A percentile compares a stretch with the other conserved stretches of the same genome.
These are phyloP conservation scores for Camellia oleifera DNA, from an alignment of 179 eudicot genomes.

Conservation along the genomic window DNA sequence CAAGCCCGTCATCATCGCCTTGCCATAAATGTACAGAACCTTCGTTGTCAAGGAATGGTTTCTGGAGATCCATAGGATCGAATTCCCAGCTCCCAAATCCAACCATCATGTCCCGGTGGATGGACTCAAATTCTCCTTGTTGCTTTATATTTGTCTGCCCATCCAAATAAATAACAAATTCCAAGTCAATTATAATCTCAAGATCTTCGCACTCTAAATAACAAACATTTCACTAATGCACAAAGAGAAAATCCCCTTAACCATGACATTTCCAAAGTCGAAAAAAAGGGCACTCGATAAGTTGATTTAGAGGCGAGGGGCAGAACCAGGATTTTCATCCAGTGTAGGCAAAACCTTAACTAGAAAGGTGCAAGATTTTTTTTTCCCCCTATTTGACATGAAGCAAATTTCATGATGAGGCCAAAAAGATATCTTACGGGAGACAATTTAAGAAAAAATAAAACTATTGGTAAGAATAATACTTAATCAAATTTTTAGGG, in stretches of 20 bases:
- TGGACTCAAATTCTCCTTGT: constrained; percentile 16
- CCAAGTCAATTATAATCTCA: background rate
- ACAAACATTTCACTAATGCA: background rate
- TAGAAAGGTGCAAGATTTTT: too few relatives aligned
- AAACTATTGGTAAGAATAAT: too few relatives aligned
- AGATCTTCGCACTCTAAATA: background rate
- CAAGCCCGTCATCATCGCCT: constrained; percentile 17
- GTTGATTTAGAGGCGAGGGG: background rate
- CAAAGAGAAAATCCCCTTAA: background rate
- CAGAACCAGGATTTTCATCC: too few relatives aligned
- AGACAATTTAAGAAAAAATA: too few relatives aligned
- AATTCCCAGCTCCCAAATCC: constrained; percentile 27
- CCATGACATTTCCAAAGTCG: background rate
- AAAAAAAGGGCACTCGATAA: background rate
- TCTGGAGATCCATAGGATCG: constrained; percentile 18
- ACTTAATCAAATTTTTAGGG: too few relatives aligned
- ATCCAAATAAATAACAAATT: background rate
- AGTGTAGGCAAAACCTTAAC: too few relatives aligned
- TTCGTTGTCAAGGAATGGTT: constrained; percentile 6
- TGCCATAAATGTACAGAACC: constrained; percentile 23
- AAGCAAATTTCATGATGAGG: too few relatives aligned
- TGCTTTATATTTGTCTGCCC: background rate
- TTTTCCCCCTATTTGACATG: too few relatives aligned
- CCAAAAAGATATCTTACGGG: too few relatives aligned
- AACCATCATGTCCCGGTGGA: constrained; percentile 13